Base-by-base conservation (phyloP, 371 early-diverging fungal genomes). In the Phascolomyces articulosus region DNA sequence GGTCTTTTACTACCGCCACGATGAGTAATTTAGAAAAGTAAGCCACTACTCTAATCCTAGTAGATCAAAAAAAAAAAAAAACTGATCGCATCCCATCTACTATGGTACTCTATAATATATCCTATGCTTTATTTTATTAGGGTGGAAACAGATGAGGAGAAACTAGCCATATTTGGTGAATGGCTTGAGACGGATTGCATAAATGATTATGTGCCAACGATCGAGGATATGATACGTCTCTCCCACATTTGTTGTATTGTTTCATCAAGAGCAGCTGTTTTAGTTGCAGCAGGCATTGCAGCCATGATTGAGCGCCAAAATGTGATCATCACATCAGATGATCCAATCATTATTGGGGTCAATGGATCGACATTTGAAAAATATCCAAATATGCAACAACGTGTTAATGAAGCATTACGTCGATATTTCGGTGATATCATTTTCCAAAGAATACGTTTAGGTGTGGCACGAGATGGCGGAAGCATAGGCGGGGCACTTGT, bases 1-100 rank as follows among this genome's bases (percentile, higher is more conserved):
- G 89, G 75, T 69, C 66, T 18, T 93, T 94, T 58, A 87, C 90
- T 40, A 93, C 94, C 18, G 83, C 88, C 7, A 79, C 85, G 69
- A 88, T 93, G 87, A 74, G 80, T 29, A 61, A 64, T n/a, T 66
- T 84, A 55, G 84, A 81, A 74, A 55, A 51, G 65, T 58, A n/a
- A n/a, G n/a, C n/a, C n/a, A n/a, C n/a, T n/a, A 38, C 9, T 15
- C 3, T n/a, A 9, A 31, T 18, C 26, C 41, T 8, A 8, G 41
- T n/a, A 41, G 38, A 38, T 6, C 13, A 38, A 38, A 38, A 13
- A 9, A 38, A 9, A 38, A 38, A 38, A 38, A 47, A 20, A 18
- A 47, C n/a, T n/a, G n/a, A n/a, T n/a, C n/a, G n/a, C n/a, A n/a
- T n/a, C n/a, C n/a, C n/a, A n/a, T n/a, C n/a, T n/a, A n/a, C n/a